phyloP scores from a whole-genome alignment of 768 basidiomycete species.

The Scleroderma citrinum region DNA sequence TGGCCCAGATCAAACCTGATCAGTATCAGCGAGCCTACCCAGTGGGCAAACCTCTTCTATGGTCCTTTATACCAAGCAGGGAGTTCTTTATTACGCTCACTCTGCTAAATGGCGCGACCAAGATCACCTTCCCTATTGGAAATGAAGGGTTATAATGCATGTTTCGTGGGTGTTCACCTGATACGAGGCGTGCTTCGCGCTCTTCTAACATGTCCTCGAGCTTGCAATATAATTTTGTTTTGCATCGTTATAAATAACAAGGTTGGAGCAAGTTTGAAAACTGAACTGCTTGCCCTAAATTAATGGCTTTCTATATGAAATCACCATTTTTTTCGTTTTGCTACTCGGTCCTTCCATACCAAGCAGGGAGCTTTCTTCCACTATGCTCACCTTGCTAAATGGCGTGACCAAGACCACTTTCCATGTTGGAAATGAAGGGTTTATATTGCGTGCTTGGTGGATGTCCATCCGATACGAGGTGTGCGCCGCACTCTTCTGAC shows the following conservation, averaged over 20 bases:
- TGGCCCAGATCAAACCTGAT: too few relatives aligned
- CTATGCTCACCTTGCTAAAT: constrained; percentile 58
- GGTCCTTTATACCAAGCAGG: constrained; percentile 65
- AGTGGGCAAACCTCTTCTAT: constrained; percentile 45
- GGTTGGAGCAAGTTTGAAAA: too few relatives aligned
- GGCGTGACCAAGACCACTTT: constrained; percentile 67
- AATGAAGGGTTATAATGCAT: constrained; percentile 71
- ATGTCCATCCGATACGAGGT: constrained; percentile 15
- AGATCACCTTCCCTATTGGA: constrained; percentile 38
- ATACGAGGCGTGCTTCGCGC: constrained; percentile 41
- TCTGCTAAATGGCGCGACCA: constrained; percentile 76
- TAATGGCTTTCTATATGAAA: too few relatives aligned
- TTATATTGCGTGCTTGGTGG: constrained; percentile 60
- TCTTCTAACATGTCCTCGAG: constrained; percentile 32
- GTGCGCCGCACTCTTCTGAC: constrained; percentile 48
- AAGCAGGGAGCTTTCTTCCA: constrained; percentile 46
- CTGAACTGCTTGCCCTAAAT: too few relatives aligned
- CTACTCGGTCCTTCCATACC: constrained; percentile 60
- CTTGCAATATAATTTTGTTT: too few relatives aligned
- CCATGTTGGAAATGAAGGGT: constrained; percentile 37
- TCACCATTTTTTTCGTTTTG: too few relatives aligned
- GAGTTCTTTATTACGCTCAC: constrained; percentile 39
- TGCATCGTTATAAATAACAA: too few relatives aligned
- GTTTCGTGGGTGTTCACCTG: constrained; percentile 16
- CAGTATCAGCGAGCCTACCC: too few relatives aligned